Evolutionary conservation across 2,329 filamentous ascomycete species (phyloP).

Genomic region (Claviceps arundinis): DNA sequence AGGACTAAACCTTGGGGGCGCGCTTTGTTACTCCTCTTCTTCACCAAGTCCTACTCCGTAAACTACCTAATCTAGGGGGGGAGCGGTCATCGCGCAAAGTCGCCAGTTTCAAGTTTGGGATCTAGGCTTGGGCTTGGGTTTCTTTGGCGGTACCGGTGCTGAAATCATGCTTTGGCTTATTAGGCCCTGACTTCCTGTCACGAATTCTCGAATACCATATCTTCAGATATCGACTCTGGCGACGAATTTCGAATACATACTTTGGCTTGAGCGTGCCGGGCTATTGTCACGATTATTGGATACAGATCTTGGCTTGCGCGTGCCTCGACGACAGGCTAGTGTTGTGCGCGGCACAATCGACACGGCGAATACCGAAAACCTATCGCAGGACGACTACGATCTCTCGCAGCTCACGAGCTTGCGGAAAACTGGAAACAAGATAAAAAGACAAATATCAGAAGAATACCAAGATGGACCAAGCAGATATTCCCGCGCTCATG

Average conservation of each 20-base stretch:
- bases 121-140: too few relatives aligned
- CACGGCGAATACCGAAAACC: not conserved
- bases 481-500: constrained; percentile 51
- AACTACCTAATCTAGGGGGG: too few relatives aligned
- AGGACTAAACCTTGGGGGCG: too few relatives aligned
- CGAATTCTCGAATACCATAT: not conserved
- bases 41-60: too few relatives aligned
- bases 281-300: not conserved
- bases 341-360: not conserved
- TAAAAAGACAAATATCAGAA: too few relatives aligned
- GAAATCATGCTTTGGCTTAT: not conserved
- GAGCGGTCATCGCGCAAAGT: not conserved
- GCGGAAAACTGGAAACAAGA: not conserved
- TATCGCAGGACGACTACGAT: not conserved
- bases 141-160: too few relatives aligned
- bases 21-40: too few relatives aligned
- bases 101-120: not conserved
- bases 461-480: constrained; percentile 42
- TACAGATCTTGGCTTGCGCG: not conserved
- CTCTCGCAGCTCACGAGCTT: not conserved
- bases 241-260: too few relatives aligned
- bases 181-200: not conserved
- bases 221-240: too few relatives aligned
- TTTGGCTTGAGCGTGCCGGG: too few relatives aligned
- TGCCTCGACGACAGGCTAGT: not conserved